Base-by-base conservation (phyloP, 495 filamentous ascomycete species). In the Aspergillus baeticus region DNA sequence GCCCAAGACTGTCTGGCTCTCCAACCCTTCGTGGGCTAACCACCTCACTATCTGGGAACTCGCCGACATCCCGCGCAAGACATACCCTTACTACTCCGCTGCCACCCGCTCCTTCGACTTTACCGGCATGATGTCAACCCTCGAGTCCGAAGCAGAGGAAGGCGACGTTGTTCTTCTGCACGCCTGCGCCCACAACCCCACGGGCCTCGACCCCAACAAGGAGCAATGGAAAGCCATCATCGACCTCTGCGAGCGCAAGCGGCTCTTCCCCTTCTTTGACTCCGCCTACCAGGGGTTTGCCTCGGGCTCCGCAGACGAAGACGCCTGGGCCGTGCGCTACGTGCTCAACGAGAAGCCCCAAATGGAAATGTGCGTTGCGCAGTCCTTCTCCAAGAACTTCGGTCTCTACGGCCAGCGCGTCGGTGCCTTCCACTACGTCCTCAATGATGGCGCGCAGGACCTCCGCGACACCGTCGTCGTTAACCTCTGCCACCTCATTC, bases 231-330 rank as follows among this genome's bases (percentile, higher is more conserved):
- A 73, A 43, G 70, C 69, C n/a, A 78, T 83, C 34, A 76, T 76
- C 14, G 68, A 74, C 26, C 36, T 79, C n/a, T 77, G 74, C 46
- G 72, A 81, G 63, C 67, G 73, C 58, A 81, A 77, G 69, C 68
- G 68, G 35, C 63, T 81, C 53, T 78, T 82, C 69, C 78, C 79
- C 21, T 77, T 83, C 67, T 83, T 83, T 51, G 80, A 83, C 67
- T 77, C 72, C 13, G 80, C 80, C 2, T 83, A 83, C 62, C 78
- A 80, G 59, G 80, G 80, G n/a, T 81, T 83, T 59, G 78, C 77
- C 8, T 79, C 78, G n/a, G 80, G 80, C 0, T 73, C 72, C 18
- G 67, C 75, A 13, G 74, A 74, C 57, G 72, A 81, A 44, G 80
- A 83, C 58, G 77, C 78, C 47, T 82, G 78, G 78, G 73, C 78